Evolutionary conservation across 805 yeast genomes (phyloP), one percentile per base, ranked within the genome.

Genomic region (Candida nonsorbophila): DNA sequence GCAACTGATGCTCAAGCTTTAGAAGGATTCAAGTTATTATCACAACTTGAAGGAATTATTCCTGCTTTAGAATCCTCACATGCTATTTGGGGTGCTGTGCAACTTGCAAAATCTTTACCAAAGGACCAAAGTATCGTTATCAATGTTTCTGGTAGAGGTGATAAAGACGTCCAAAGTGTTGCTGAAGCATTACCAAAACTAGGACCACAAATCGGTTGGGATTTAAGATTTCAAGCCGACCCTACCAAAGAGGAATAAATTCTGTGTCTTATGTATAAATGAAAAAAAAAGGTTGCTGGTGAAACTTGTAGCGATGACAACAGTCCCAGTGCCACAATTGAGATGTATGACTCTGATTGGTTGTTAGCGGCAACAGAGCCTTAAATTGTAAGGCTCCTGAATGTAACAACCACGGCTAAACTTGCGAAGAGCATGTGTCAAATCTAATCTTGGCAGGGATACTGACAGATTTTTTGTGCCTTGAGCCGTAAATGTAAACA

Each of bases 41-140:
- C 95, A 16, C 94, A 92, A 65, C 71, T 84, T 42, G 99, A 92
- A 63, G 99, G 99, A 61, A 92, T 92, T 45, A 92, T 92, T 47
- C 98, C 99, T 25, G 99, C 99, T 15, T 73, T 92, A 54, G 99
- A 92, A 64, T 85, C 96, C 1, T 83, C 97, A 8, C 99, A 92
- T 56, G 99, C 99, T 22, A 77, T 92, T 31, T 84, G 70, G 52
- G 97, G 96, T 45, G 99, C 88, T 27, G 68, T 84, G 37, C 75
- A 87, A 60, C 70, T 84, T 28, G 98, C 99, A 17, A 63, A 85
- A 67, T 80, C 78, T 11, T 69, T 92, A 81, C 53, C 72, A 14
- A 72, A 78, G 41, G 95, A 83, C 42, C 72, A 87, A 62, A 77
- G 86, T 52, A 67, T 92, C 34, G 80, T 92, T 37, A 82, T 92